phyloP scores from a whole-genome alignment of 305 asterid species.

The Fraxinus paxiana region DNA sequence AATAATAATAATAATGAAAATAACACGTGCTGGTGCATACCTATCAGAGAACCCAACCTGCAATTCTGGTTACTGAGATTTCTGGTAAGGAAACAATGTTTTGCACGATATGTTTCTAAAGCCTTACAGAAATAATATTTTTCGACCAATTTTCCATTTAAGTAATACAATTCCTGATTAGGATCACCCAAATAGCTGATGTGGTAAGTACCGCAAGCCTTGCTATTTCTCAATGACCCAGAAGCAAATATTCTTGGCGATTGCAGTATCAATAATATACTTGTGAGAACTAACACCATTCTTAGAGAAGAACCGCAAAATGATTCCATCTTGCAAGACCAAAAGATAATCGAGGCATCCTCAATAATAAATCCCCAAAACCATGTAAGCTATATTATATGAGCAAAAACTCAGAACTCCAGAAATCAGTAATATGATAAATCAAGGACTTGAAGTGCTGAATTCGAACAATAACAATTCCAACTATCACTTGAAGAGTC shows the following conservation, averaged over 20 bases:
- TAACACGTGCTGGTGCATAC: constrained; percentile 34
- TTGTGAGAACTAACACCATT: constrained; percentile 34
- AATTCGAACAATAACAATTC: background rate
- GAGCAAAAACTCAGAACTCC: constrained; percentile 15
- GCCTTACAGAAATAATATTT: constrained; percentile 52
- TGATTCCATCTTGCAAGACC: constrained; percentile 30
- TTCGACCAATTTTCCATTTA: constrained; percentile 55
- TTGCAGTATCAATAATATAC: constrained; percentile 41
- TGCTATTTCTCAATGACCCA: constrained; percentile 32
- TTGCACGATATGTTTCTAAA: constrained; percentile 40
- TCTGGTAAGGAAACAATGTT: constrained; percentile 39
- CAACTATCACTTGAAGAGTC: background rate
- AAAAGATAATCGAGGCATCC: constrained; percentile 33
- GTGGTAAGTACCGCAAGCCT: constrained; percentile 48
- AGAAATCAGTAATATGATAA: background rate
- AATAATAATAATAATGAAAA: constrained; percentile 31
- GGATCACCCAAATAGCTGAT: constrained; percentile 39
- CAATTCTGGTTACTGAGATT: constrained; percentile 39
- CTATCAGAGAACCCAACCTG: constrained; percentile 32
- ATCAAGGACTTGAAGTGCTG: background rate
- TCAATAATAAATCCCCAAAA: constrained; percentile 26
- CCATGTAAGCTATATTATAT: background rate
- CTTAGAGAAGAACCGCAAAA: constrained; percentile 28
- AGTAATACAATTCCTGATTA: constrained; percentile 42
- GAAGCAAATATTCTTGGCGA: constrained; percentile 40